Base-by-base conservation (phyloP, 2,329 filamentous ascomycete genomes). In the Claviceps spartinae region DNA sequence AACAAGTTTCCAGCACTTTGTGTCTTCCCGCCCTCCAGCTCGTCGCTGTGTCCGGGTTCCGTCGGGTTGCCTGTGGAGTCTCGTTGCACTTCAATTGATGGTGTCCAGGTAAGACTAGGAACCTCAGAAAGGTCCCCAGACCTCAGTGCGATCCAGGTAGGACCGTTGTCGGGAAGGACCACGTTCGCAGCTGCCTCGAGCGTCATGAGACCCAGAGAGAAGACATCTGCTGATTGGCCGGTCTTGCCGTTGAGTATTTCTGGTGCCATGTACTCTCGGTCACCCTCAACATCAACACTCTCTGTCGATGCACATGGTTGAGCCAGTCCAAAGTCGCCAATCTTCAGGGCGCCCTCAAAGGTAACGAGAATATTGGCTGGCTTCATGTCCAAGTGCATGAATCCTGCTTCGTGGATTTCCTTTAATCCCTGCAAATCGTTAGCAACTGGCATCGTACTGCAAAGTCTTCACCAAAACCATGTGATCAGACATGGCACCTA, bases 111-210 rank as follows among this genome's bases (percentile, higher is more conserved):
- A 53, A 98, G 76, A 62, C 85, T 88, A 1, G 90, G 90, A 14
- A 97, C 79, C 58, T 91, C 87, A 54, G 85, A 88, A 63, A 96
- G 83, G 64, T 97, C 90, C 38, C 89, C 91, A 52, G 86, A 86
- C 48, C 93, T 82, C 47, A 98, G 77, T 47, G 88, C 88, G 62
- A 91, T 83, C 93, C 93, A 98, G 16, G 85, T 87, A 16, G 83
- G 78, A 46, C 93, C 93, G 58, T 97, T 95, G 63, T 96, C 89
- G 0, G 93, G 93, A 30, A 98, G 82, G 56, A 88, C 83, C 49
- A 95, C 89, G 62, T 98, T 98, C 56, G 86, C 89, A 26, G 89
- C 91, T 61, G 90, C 93, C 70, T 98, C 93, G 48, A 96, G 81
- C 65, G 95, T 86, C 67, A 97, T 95, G 60, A 97, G 79, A 49